Conservation (phyloP, 768 basidiomycete genomes). For the Naganishia vishniacii region DNA sequence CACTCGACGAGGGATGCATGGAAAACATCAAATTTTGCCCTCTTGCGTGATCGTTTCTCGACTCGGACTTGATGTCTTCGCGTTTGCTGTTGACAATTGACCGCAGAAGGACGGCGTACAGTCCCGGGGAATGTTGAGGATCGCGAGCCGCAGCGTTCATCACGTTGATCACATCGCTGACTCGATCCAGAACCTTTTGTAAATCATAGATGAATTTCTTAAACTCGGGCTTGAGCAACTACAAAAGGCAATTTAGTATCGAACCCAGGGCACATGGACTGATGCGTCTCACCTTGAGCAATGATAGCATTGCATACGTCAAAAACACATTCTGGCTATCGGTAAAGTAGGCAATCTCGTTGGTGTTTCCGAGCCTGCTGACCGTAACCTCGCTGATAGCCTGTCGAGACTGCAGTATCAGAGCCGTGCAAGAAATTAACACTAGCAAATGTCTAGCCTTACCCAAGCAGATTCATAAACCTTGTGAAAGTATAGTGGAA, state of each 20-base stretch:
- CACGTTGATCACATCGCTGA: conserved; percentile 72
- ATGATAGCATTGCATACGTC: conserved; percentile 85
- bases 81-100: conserved; percentile 47
- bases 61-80: conserved; percentile 45
- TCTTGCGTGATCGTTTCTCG: not conserved
- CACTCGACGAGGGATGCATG: not conserved
- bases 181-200: conserved; percentile 62
- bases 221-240: conserved; percentile 82
- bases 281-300: conserved; percentile 67
- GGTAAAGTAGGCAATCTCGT: conserved; percentile 73
- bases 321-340: conserved; percentile 87
- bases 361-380: conserved; percentile 63
- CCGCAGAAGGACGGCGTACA: conserved; percentile 59
- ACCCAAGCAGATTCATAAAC: conserved; percentile 47
- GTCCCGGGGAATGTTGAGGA: conserved; percentile 76
- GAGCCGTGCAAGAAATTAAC: too few relatives aligned
- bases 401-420: not conserved
- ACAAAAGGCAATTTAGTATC: conserved; percentile 1
- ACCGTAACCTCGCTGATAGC: conserved; percentile 64
- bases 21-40: conserved; percentile 7
- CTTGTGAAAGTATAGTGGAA: conserved; percentile 47
- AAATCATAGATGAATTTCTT: conserved; percentile 69
- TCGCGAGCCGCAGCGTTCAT: conserved; percentile 73
- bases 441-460: too few relatives aligned
- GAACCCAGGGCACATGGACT: not conserved